Percentiles rank a stretch among this genome's conserved stretches.
Evolutionary conservation across 2,329 filamentous ascomycete species (phyloP).

Genomic region (Knoxdaviesia proteae): DNA sequence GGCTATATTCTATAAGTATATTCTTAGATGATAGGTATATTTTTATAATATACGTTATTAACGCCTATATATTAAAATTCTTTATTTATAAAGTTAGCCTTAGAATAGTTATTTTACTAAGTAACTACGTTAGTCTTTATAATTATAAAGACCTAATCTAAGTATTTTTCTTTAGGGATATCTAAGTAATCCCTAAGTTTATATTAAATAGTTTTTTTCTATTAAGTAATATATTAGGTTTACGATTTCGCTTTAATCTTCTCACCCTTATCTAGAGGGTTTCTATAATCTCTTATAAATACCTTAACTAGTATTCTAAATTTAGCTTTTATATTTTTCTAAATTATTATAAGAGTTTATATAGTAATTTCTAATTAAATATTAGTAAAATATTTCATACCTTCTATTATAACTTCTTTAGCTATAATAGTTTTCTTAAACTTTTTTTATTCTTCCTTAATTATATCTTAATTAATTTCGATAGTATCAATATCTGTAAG

Average conservation of each 20-base stretch:
- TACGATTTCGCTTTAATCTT: not conserved
- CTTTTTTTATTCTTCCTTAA: not conserved
- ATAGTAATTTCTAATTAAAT: no score
- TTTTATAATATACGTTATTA: not conserved
- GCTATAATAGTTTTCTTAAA: not conserved
- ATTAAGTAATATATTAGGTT: no score
- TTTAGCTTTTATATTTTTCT: not conserved
- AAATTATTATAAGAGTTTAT: no score
- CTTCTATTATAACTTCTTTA: not conserved
- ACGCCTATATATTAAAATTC: no score
- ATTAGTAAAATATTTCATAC: not conserved
- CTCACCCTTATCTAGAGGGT: not conserved
- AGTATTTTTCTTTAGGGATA: not conserved
- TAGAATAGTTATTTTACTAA: not conserved
- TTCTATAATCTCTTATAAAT: no score
- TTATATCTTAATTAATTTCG: no score
- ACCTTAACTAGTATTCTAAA: not conserved
- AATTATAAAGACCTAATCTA: no score
- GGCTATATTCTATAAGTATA: not conserved
- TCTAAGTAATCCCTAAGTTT: not conserved
- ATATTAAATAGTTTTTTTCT: not conserved
- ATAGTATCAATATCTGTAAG: not conserved
- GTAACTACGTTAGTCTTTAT: not conserved
- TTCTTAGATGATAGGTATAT: not conserved
- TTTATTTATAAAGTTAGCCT: no score